Base-by-base conservation (phyloP, 768 basidiomycete genomes). In the Amanita phalloides region DNA sequence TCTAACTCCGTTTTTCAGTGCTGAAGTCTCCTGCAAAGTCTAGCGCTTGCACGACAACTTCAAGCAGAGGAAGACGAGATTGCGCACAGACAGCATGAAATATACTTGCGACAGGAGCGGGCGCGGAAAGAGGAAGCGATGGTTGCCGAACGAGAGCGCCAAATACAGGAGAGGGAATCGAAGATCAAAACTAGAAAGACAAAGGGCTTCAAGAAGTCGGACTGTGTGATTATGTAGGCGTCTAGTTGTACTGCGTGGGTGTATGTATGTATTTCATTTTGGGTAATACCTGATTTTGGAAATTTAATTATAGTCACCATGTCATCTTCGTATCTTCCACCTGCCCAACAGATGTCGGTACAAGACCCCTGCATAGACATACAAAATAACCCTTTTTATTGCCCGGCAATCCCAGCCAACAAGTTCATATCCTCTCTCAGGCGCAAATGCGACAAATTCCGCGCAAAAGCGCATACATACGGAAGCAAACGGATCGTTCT, bases 31-130 rank as follows among this genome's bases (percentile, higher is more conserved):
- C 46, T 44, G 5, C 44, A 14, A 58, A 90, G 86, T 60, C 74
- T 71, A 32, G 79, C 76, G 6, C 72, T 94, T 0, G 92, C 92
- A 3, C 73, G 71, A 44, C 84, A 84, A 55, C 67, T 96, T 1
- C 92, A 94, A 61, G 78, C 76, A 0, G 87, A 91, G 56, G 92
- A 94, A 65, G 82, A 94, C 41, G 73, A 72, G 3, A 65, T 68
- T 5, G 77, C 75, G 0, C 68, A 68, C 3, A 62, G 66, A 30
- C 65, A 71, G 45, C 66, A 71, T 10, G 67, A 67, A 49, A 59
- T 51, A 2, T 60, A 64, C 48, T 51, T 62, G 1, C 66, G 13
- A 33, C 33, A 59, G 3, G 62, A 65, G 43, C 62, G 64, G 43
- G 25, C 52, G 49, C 25, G 52, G 53, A 30, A 60, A 59, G 23